phyloP scores from a whole-genome alignment of 106 monocot species.

The Hemerocallis citrina region DNA sequence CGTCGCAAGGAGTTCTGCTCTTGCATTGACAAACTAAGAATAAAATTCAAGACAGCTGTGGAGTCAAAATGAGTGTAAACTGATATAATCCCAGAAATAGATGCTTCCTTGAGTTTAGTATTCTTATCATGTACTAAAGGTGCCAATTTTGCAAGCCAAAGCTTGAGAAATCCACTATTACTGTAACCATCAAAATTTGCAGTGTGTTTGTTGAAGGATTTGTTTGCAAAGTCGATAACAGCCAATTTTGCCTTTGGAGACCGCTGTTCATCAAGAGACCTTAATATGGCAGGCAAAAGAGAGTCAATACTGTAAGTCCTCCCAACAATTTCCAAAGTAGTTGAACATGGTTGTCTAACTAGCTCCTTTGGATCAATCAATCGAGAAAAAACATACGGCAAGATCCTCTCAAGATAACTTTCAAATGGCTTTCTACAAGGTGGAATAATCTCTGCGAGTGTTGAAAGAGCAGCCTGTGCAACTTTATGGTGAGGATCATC shows the following conservation, averaged over 20 bases:
- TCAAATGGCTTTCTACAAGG: conserved; percentile 95
- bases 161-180: conserved; percentile 83
- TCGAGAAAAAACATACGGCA: conserved; percentile 96
- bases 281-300: conserved; percentile 80
- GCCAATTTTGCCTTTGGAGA: conserved; percentile 98
- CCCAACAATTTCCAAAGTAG: conserved; percentile 73
- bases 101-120: conserved; percentile 87
- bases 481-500: conserved; percentile 99
- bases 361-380: conserved; percentile 96
- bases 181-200: conserved; percentile 61
- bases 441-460: conserved; percentile 94
- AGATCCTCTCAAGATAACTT: conserved; percentile 81
- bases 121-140: conserved; percentile 94
- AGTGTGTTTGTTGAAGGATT: conserved; percentile 84
- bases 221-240: conserved; percentile 96
- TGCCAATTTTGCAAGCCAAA: conserved; percentile 91
- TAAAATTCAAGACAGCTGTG: conserved; percentile 82
- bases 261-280: conserved; percentile 95
- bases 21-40: conserved; percentile 73
- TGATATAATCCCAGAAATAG: conserved; percentile 87
- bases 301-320: conserved; percentile 79
- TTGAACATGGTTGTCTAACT: conserved; percentile 72
- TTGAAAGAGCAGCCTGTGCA: conserved; percentile 95
- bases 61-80: conserved; percentile 93
- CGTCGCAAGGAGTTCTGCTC: conserved; percentile 84